A percentile compares a stretch with the other conserved stretches of the same genome.
Conservation (phyloP, 169 alveolate species). For the Plasmodium malariae region DNA sequence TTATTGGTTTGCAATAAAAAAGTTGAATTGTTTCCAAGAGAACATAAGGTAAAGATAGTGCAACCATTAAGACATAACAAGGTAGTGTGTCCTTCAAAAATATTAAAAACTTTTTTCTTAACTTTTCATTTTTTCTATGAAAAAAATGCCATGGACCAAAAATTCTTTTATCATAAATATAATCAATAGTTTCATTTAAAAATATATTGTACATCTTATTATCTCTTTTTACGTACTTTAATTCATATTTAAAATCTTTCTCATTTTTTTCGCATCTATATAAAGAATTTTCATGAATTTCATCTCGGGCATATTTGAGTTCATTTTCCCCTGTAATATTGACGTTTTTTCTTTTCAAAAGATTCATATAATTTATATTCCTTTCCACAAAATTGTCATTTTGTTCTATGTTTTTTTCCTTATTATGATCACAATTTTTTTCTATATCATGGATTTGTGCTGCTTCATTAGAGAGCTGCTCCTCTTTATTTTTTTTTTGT, state of each 20-base stretch:
- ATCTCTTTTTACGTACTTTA: conserved; percentile 24
- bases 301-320: neutral
- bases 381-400: neutral
- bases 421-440: conserved; percentile 10
- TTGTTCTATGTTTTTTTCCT: neutral
- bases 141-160: conserved; percentile 76
- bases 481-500: neutral
- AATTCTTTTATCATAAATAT: conserved; percentile 58
- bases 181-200: conserved; percentile 63
- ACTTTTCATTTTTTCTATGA: conserved; percentile 45
- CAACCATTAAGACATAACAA: conserved; percentile 44
- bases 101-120: conserved; percentile 11
- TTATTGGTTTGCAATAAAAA: conserved; percentile 46
- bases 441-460: conserved; percentile 23
- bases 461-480: neutral
- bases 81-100: conserved; percentile 69
- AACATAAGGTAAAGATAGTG: conserved; percentile 45
- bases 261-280: neutral
- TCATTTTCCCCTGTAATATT: neutral
- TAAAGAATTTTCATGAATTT: neutral
- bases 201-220: conserved; percentile 21
- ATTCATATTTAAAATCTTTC: conserved; percentile 20
- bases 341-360: neutral
- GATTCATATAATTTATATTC: neutral
- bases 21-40: conserved; percentile 60